Percentiles rank a stretch among this genome's conserved stretches.
Conservation (phyloP, 768 basidiomycete species). For the Mycena belliarum region DNA sequence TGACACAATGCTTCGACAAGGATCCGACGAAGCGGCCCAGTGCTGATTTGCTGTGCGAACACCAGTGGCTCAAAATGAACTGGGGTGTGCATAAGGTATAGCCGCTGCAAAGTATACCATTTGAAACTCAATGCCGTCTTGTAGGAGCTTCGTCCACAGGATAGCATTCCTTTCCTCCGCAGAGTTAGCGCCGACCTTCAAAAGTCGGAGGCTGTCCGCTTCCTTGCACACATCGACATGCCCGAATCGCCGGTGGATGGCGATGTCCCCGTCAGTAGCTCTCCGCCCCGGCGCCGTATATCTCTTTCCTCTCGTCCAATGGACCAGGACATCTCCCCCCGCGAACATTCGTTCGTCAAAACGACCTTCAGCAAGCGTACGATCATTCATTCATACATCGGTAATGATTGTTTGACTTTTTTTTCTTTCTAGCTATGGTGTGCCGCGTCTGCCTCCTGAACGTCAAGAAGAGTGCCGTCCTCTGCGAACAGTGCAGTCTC, state of each 20-base stretch:
- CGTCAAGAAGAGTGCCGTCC: conserved; percentile 84
- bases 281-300: conserved; percentile 40
- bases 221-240: conserved; percentile 49
- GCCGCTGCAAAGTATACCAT: background rate
- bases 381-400: conserved; percentile 29
- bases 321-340: conserved; percentile 57
- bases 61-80: conserved; percentile 84
- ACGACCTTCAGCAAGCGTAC: conserved; percentile 91
- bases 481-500: conserved; percentile 88
- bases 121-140: conserved; percentile 3
- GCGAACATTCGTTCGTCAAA: conserved; percentile 85
- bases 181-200: conserved; percentile 87
- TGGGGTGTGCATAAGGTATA: conserved; percentile 78
- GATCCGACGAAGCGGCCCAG: conserved; percentile 80
- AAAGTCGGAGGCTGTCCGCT: conserved; percentile 64
- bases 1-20: conserved; percentile 88
- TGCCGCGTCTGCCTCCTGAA: conserved; percentile 81
- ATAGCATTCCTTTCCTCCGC: conserved; percentile 93
- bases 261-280: conserved; percentile 37
- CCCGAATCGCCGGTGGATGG: conserved; percentile 44
- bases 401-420: conserved; percentile 1
- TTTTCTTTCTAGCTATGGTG: conserved; percentile 61
- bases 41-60: conserved; percentile 84
- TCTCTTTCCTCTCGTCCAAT: conserved; percentile 42
- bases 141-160: conserved; percentile 84